A percentile compares a stretch with the other conserved stretches of the same genome.
Evolutionary conservation across 371 early-diverging fungal species (phyloP).

Genomic region (Mucor irregularis): DNA sequence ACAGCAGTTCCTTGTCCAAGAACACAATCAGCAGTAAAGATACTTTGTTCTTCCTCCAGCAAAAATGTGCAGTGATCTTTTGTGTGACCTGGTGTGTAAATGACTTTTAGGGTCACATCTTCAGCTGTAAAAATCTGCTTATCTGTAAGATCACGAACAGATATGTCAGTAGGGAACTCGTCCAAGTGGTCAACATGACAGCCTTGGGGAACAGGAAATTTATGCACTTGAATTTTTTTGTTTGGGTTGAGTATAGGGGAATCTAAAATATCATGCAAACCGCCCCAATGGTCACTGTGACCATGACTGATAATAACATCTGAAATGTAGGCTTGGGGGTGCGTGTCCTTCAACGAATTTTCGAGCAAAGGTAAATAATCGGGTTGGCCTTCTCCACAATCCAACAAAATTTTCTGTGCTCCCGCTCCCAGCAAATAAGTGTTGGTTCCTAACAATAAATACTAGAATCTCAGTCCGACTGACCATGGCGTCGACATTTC

Average conservation of each 20-base stretch:
- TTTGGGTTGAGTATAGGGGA: conserved; percentile 19
- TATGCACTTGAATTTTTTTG: conserved; percentile 33
- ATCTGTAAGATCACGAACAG: conserved; percentile 39
- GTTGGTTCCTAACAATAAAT: conserved; percentile 71
- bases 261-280: conserved; percentile 52
- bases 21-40: conserved; percentile 85
- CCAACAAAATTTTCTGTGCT: conserved; percentile 67
- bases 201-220: conserved; percentile 29
- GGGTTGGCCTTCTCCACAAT: conserved; percentile 80
- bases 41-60: conserved; percentile 67
- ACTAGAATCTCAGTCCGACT: too few species aligned
- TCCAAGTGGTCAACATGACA: conserved; percentile 14
- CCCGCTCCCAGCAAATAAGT: conserved; percentile 88
- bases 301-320: conserved; percentile 84
- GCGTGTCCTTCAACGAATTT: conserved; percentile 43
- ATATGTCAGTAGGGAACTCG: conserved; percentile 28
- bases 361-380: conserved; percentile 63
- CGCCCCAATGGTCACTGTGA: conserved; percentile 83
- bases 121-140: conserved; percentile 59
- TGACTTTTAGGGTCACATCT: conserved; percentile 62
- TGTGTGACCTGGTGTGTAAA: conserved; percentile 86
- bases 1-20: conserved; percentile 84
- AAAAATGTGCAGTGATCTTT: conserved; percentile 78
- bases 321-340: conserved; percentile 58
- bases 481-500: too few species aligned